Percentiles rank a stretch among this genome's conserved stretches.
Evolutionary conservation across 1,284 basidiomycete species (phyloP).

Genomic region (Ustilago sp.): DNA sequence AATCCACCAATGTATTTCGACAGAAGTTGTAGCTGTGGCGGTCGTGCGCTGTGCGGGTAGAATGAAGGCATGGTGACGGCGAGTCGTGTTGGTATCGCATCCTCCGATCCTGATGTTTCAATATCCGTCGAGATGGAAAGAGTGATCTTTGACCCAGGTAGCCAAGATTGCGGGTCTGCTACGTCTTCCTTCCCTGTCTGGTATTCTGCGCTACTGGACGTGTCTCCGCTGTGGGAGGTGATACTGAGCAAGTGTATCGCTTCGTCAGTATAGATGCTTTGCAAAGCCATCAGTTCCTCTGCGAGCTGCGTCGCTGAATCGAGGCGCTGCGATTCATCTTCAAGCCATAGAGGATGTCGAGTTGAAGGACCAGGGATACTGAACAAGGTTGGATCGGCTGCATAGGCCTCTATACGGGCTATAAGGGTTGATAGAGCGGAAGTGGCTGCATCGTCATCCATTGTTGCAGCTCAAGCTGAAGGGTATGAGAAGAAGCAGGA

Average conservation of each 20-base stretch:
- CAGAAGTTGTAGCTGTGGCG: slow-evolving; percentile 66
- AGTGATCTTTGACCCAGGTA: slow-evolving; percentile 38
- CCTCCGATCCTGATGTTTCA: slow-evolving; percentile 9
- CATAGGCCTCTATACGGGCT: slow-evolving; percentile 38
- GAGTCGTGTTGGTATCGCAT: slow-evolving; percentile 51
- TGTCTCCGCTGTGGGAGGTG: neutral
- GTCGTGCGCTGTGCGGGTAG: slow-evolving; percentile 51
- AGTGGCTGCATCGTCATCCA: slow-evolving; percentile 16
- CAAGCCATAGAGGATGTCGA: slow-evolving; percentile 29
- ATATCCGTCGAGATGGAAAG: slow-evolving; percentile 47
- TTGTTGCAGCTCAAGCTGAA: slow-evolving; percentile 1
- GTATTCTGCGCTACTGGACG: neutral
- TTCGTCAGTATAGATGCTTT: slow-evolving; percentile 65
- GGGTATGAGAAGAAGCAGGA: neutral
- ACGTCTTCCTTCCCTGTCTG: slow-evolving; percentile 15
- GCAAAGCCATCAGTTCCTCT: slow-evolving; percentile 61
- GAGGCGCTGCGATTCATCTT: slow-evolving; percentile 22
- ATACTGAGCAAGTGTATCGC: slow-evolving; percentile 43
- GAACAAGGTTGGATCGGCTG: slow-evolving; percentile 21
- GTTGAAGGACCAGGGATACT: slow-evolving; percentile 18
- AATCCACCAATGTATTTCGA: slow-evolving; percentile 62
- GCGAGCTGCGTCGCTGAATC: slow-evolving; percentile 51
- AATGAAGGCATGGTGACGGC: slow-evolving; percentile 57
- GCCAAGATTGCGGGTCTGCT: slow-evolving; percentile 36
- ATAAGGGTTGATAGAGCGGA: slow-evolving; percentile 26